A percentile compares a stretch with the other conserved stretches of the same genome.
Conservation (phyloP, 495 filamentous ascomycete species). For the Penicillium crystallinum region DNA sequence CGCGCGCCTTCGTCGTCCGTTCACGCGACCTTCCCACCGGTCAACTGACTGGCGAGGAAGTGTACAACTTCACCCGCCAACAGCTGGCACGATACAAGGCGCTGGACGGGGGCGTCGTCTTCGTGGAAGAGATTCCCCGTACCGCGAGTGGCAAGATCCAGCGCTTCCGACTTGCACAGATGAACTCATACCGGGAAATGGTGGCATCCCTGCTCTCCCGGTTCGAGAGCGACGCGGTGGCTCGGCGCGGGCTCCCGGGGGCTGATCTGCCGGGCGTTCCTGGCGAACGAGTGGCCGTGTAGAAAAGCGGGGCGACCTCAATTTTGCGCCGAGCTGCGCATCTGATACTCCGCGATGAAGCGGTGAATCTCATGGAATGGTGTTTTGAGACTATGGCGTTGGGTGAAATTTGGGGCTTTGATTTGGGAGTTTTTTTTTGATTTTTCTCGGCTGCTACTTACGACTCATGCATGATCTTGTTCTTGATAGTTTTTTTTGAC, state of each 20-base stretch:
- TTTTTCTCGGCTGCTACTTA: too few species aligned
- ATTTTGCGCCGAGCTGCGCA: too few species aligned
- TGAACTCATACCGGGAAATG: slow-evolving; percentile 43
- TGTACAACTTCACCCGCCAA: slow-evolving; percentile 56
- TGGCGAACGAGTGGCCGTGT: slow-evolving; percentile 11
- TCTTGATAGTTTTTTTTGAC: too few species aligned
- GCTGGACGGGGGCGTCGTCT: slow-evolving; percentile 65
- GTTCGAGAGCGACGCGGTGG: slow-evolving; percentile 17
- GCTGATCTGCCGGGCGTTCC: slow-evolving; percentile 12
- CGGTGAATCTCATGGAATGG: too few species aligned
- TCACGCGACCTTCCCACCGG: slow-evolving; percentile 20
- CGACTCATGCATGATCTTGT: too few species aligned
- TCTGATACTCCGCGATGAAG: too few species aligned
- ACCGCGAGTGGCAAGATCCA: slow-evolving; percentile 78
- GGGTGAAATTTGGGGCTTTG: too few species aligned
- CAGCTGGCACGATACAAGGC: slow-evolving; percentile 63
- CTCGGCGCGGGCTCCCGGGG: slow-evolving; percentile 2
- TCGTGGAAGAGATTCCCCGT: slow-evolving; percentile 70
- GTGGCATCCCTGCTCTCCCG: slow-evolving; percentile 37
- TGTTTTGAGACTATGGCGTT: too few species aligned
- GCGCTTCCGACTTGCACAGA: slow-evolving; percentile 42
- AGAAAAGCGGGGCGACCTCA: not conserved
- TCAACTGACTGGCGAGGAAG: slow-evolving; percentile 49
- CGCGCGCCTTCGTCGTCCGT: slow-evolving; percentile 68
- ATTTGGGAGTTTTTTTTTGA: too few species aligned